A percentile compares a stretch with the other conserved stretches of the same genome.
Conservation (phyloP, 2,329 filamentous ascomycete genomes). For the Phialemonium atrogriseum region DNA sequence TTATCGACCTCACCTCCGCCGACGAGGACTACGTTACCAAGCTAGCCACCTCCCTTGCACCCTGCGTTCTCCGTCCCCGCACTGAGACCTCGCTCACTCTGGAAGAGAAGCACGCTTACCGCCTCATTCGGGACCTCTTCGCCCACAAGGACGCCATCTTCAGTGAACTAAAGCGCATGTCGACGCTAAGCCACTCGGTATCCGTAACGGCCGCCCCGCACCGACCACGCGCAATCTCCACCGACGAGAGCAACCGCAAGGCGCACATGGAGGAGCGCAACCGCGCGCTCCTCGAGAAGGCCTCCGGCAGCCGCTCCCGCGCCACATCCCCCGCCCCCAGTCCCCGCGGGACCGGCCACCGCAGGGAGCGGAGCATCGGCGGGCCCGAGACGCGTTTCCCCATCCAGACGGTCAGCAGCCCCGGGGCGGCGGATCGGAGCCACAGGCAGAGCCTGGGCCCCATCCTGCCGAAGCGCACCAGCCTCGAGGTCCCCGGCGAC, state of each 20-base stretch:
- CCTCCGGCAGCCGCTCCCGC: conserved; percentile 56
- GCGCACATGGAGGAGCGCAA: conserved; percentile 91
- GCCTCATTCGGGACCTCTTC: conserved; percentile 85
- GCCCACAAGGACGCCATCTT: conserved; percentile 93
- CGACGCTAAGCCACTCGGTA: conserved; percentile 56
- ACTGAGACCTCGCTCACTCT: conserved; percentile 84
- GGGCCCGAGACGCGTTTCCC: conserved; percentile 76
- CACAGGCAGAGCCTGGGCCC: conserved; percentile 43
- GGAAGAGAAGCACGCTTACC: conserved; percentile 89
- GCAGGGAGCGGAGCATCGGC: conserved; percentile 71
- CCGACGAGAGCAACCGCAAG: conserved; percentile 90
- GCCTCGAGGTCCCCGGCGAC: conserved; percentile 71
- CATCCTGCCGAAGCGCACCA: conserved; percentile 51
- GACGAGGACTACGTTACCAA: conserved; percentile 76
- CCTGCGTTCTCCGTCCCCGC: conserved; percentile 81
- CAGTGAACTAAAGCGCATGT: conserved; percentile 87
- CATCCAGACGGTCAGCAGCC: conserved; percentile 58
- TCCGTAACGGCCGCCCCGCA: conserved; percentile 40
- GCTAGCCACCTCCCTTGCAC: conserved; percentile 67
- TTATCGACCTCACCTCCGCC: conserved; percentile 94
- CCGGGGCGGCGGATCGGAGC: conserved; percentile 29
- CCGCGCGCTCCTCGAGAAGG: conserved; percentile 66
- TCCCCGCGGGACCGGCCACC: conserved; percentile 44
- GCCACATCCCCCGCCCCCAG: conserved; percentile 65
- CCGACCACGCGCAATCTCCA: conserved; percentile 80